These are phyloP conservation scores for Nepenthes gracilis DNA, from an alignment of 148 eudicot species.

Conservation along the genomic window DNA sequence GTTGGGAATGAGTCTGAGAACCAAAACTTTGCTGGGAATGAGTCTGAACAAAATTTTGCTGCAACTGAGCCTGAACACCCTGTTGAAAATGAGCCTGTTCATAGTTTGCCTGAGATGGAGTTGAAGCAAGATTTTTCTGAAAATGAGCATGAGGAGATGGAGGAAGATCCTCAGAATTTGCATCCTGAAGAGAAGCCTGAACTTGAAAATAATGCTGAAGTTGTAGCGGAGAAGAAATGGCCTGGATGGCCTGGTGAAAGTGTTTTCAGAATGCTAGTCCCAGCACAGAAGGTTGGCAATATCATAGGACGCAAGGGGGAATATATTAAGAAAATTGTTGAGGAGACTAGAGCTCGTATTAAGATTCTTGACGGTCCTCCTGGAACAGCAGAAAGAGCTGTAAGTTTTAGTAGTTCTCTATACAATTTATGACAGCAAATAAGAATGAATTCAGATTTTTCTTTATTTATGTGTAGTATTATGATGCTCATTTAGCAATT, in stretches of 20 bases:
- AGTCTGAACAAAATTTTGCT: conserved; percentile 8
- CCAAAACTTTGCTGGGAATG: conserved; percentile 12
- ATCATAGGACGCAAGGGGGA: conserved; percentile 98
- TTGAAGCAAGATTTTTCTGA: conserved; percentile 19
- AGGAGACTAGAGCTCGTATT: conserved; percentile 88
- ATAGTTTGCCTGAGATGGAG: conserved; percentile 12
- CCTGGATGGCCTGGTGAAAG: conserved; percentile 99
- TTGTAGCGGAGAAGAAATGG: conserved; percentile 62
- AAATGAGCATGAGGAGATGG: conserved; percentile 19
- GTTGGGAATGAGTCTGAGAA: conserved; percentile 11
- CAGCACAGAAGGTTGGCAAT: conserved; percentile 84
- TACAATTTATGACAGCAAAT: neutral
- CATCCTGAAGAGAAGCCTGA: conserved; percentile 31
- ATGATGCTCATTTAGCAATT: no score
- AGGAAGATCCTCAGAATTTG: conserved; percentile 16
- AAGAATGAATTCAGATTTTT: neutral
- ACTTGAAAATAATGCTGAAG: conserved; percentile 20
- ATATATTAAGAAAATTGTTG: conserved; percentile 82
- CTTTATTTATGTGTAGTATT: neutral
- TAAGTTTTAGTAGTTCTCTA: conserved; percentile 27
- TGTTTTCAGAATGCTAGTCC: conserved; percentile 84
- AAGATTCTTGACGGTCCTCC: conserved; percentile 96
- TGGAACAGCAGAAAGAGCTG: conserved; percentile 84
- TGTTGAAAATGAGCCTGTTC: conserved; percentile 6
- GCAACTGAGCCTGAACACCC: conserved; percentile 12